phyloP scores from a whole-genome alignment of 257 asterid genomes.

The Striga asiatica region DNA sequence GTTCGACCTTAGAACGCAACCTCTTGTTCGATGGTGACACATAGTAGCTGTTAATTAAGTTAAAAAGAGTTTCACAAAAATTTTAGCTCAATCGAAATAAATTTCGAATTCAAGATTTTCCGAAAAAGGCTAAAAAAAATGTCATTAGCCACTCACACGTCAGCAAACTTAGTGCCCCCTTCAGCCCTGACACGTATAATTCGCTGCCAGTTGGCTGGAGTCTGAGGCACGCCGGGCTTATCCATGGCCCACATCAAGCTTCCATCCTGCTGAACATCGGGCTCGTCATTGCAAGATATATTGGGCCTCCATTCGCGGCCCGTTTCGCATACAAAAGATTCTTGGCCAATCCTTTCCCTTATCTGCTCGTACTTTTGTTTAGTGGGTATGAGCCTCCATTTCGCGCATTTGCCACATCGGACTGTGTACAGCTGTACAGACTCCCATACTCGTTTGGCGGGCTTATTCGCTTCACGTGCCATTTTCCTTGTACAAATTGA shows the following conservation, averaged over 20 bases:
- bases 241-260: constrained; percentile 37
- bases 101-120: not conserved
- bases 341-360: constrained; percentile 41
- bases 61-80: not conserved
- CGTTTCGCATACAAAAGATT: constrained; percentile 46
- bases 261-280: constrained; percentile 26
- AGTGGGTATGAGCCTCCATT: constrained; percentile 74
- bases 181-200: constrained; percentile 27
- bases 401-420: constrained; percentile 48
- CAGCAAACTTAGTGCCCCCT: constrained; percentile 44
- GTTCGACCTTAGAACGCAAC: constrained; percentile 30
- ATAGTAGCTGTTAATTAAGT: constrained; percentile 20
- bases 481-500: too few species aligned
- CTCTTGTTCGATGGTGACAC: constrained; percentile 29
- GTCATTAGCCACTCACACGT: constrained; percentile 21
- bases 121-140: not conserved
- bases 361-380: constrained; percentile 70
- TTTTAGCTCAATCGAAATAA: not conserved
- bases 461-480: constrained; percentile 11
- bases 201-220: constrained; percentile 37
- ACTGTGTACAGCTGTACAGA: constrained; percentile 27
- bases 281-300: constrained; percentile 34
- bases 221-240: constrained; percentile 25
- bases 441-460: constrained; percentile 26
- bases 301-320: constrained; percentile 66